Conservation (phyloP, 768 basidiomycete species). For the Scleroderma bovista region DNA sequence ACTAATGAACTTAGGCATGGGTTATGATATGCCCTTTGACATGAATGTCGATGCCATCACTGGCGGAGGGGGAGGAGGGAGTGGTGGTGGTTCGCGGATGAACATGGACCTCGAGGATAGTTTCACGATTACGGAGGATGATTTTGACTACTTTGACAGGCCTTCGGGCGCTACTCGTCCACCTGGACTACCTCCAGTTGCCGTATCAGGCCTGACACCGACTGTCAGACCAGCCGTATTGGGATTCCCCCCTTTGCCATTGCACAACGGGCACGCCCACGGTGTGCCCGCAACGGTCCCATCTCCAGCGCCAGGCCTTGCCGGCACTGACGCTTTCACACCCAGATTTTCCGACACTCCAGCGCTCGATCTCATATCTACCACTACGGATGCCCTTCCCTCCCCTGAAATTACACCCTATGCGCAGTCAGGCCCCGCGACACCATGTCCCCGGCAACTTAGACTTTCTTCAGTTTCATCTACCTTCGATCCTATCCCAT, state of each 20-base stretch:
- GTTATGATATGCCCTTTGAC: slow-evolving; percentile 44
- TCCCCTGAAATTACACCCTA: slow-evolving; percentile 49
- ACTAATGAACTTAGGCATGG: slow-evolving; percentile 34
- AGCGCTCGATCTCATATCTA: slow-evolving; percentile 23
- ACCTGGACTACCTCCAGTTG: slow-evolving; percentile 12
- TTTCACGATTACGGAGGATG: slow-evolving; percentile 69
- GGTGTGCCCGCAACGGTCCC: slow-evolving; percentile 9
- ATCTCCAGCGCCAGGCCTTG: slow-evolving; percentile 25
- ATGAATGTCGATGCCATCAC: slow-evolving; percentile 38
- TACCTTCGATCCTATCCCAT: slow-evolving; percentile 71
- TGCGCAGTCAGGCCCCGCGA: slow-evolving; percentile 42
- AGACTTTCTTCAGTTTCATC: slow-evolving; percentile 13
- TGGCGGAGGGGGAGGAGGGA: slow-evolving; percentile 20
- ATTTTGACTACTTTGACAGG: slow-evolving; percentile 83
- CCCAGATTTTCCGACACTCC: slow-evolving; percentile 19
- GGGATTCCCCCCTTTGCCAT: slow-evolving; percentile 29
- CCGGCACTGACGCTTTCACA: slow-evolving; percentile 13
- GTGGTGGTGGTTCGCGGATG: slow-evolving; percentile 19
- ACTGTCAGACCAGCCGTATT: slow-evolving; percentile 29
- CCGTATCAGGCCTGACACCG: slow-evolving; percentile 26
- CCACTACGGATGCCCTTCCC: slow-evolving; percentile 38
- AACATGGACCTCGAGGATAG: slow-evolving; percentile 52
- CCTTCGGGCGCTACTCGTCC: slow-evolving; percentile 32
- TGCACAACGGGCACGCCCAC: slow-evolving; percentile 23
- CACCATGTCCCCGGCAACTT: slow-evolving; percentile 37